Conservation (phyloP, 257 asterid genomes). For the Solanum pennellii region DNA sequence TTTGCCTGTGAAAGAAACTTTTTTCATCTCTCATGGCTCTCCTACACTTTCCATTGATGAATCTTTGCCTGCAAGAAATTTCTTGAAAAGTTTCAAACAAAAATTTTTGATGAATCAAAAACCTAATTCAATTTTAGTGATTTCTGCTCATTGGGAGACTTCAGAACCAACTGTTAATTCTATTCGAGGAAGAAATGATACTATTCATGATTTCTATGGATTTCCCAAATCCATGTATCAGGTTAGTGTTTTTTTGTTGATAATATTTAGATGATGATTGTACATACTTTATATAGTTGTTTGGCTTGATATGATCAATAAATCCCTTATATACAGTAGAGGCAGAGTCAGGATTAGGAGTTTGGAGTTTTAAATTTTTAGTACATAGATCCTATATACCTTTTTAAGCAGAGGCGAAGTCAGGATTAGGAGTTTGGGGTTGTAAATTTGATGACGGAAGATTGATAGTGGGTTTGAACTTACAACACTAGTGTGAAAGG, state of each 20-base stretch:
- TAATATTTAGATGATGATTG: background rate
- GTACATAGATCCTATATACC: background rate
- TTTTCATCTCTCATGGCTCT: slow-evolving; percentile 70
- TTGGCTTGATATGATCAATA: too few relatives aligned
- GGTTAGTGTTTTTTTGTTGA: slow-evolving; percentile 10
- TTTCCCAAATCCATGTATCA: slow-evolving; percentile 63
- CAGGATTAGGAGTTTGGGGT: too few relatives aligned
- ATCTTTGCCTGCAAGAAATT: slow-evolving; percentile 52
- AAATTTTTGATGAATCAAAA: slow-evolving; percentile 21
- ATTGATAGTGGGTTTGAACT: too few relatives aligned
- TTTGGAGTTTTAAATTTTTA: too few relatives aligned
- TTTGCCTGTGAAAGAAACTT: slow-evolving; percentile 27
- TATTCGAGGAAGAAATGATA: slow-evolving; percentile 34
- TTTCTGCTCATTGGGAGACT: slow-evolving; percentile 85
- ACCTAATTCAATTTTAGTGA: slow-evolving; percentile 43
- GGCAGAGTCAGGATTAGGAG: too few relatives aligned
- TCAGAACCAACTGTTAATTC: slow-evolving; percentile 49
- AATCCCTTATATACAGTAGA: too few relatives aligned
- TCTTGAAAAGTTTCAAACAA: slow-evolving; percentile 39
- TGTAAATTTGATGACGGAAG: too few relatives aligned
- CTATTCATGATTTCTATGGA: slow-evolving; percentile 68
- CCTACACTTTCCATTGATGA: slow-evolving; percentile 66
- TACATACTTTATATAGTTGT: too few relatives aligned
- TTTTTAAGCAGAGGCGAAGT: rapidly evolving
- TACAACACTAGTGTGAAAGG: too few relatives aligned